Evolutionary conservation across 176 grass and related monocot genomes (phyloP), one percentile per base, ranked within the genome.

Genomic region (Alopecurus myosuroides): DNA sequence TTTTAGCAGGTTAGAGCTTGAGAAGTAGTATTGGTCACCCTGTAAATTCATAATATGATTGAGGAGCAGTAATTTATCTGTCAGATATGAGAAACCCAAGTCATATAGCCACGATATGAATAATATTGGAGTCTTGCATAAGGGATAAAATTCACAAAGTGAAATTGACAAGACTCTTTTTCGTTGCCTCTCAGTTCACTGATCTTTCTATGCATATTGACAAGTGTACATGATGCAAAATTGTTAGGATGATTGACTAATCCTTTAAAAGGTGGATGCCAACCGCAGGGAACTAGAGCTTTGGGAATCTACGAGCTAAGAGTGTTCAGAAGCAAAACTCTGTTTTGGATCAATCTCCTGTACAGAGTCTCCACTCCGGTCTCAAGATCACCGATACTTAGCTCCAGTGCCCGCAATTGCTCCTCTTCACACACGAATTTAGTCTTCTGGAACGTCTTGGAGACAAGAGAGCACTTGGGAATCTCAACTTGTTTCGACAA

Each of bases 291-390:
- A 15, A 64, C 9, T 68, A 84, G 76, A 87, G 46, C 28, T 53
- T 4, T 7, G 3, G 2, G 19, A 30, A 64, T 80, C 55, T 77
- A 86, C 37, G 51, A 79, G 75, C 86, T 86, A 69, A 87, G 81
- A 61, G 62, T 64, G 44, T 92, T 92, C 37, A 89, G 60, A 76
- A 89, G 84, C 62, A 81, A 89, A 76, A 92, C 87, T 89, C 87
- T 92, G 58, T 62, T 39, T 31, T 87, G 84, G 70, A 89, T 87
- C 61, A 92, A 53, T 81, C 72, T 74, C 45, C 77, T 77, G 56
- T 90, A 90, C 15, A 87, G 36, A 86, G 76, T 73, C 36, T 79
- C 85, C 0, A 19, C 74, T 83, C 35, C 48, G 20, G 56, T 75
- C 91, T 82, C 81, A 63, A 93, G 91, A 53, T 71, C 65, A 42